Evolutionary conservation across 2,329 filamentous ascomycete genomes (phyloP).

Genomic region (Teratosphaeriaceae sp.): DNA sequence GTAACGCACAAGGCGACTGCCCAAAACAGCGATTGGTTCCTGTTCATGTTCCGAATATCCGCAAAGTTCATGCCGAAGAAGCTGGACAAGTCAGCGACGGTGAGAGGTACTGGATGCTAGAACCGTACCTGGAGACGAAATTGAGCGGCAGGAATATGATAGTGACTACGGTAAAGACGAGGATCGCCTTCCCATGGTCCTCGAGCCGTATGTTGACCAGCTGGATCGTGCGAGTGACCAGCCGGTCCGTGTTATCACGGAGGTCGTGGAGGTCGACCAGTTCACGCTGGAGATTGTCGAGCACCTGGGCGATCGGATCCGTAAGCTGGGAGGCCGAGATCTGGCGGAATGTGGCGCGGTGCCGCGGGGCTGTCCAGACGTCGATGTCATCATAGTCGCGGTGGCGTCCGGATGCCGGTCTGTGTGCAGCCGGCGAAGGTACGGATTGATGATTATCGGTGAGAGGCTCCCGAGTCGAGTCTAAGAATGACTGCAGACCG

Average conservation of each 20-base stretch:
- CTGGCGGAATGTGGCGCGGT: conserved; percentile 32
- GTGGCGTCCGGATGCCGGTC: conserved; percentile 3
- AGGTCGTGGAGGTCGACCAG: conserved; percentile 35
- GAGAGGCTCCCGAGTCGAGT: not conserved
- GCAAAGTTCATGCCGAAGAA: conserved; percentile 41
- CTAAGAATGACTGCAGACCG: conserved; percentile 20
- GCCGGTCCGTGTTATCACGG: conserved; percentile 36
- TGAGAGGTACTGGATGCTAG: no score
- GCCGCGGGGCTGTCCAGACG: conserved; percentile 9
- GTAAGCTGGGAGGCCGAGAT: conserved; percentile 31
- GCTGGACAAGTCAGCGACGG: no score
- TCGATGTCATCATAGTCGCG: conserved; percentile 9
- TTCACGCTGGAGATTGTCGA: conserved; percentile 37
- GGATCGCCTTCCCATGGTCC: conserved; percentile 39
- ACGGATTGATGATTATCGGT: not conserved
- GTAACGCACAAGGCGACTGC: conserved; percentile 34
- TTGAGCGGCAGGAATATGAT: conserved; percentile 39
- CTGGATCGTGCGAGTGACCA: conserved; percentile 39
- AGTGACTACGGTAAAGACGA: conserved; percentile 40
- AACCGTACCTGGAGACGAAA: no score
- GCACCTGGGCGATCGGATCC: conserved; percentile 32
- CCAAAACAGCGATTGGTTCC: conserved; percentile 36
- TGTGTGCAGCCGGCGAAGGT: conserved; percentile 11
- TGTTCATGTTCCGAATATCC: conserved; percentile 35
- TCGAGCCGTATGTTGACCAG: conserved; percentile 41